These are phyloP conservation scores for Chlorella sp. DNA, from an alignment of 139 green algal genomes.

Conservation along the genomic window DNA sequence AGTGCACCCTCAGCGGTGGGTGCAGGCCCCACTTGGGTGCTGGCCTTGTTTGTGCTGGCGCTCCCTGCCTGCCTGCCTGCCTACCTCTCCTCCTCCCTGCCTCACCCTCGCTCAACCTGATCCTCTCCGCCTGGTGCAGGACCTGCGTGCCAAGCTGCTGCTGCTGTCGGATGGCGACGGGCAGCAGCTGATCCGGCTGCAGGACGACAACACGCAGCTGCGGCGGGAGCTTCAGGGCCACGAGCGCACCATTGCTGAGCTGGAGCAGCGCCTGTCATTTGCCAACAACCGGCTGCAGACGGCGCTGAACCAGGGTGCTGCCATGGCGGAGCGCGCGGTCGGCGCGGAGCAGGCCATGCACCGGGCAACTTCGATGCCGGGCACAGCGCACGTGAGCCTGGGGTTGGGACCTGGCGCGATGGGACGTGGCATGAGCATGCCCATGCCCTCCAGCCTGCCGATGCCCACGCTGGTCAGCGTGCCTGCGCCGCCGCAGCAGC, in stretches of 20 bases:
- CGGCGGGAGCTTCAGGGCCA: conserved; percentile 39
- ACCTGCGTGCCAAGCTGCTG: conserved; percentile 46
- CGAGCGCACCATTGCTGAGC: conserved; percentile 6
- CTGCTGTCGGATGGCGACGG: conserved; percentile 31
- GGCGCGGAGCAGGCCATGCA: neutral
- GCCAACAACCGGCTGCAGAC: conserved; percentile 9
- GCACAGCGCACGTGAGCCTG: neutral
- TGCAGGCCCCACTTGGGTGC: no score
- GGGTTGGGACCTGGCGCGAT: no score
- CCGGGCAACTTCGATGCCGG: neutral
- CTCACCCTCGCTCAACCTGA: neutral
- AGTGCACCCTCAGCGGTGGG: no score
- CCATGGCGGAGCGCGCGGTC: neutral
- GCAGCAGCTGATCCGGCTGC: conserved; percentile 36
- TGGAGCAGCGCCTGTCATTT: conserved; percentile 13
- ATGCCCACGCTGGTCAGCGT: neutral
- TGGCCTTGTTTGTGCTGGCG: neutral
- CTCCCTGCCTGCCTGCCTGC: neutral
- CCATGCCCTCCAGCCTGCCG: neutral
- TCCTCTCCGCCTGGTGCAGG: conserved; percentile 18
- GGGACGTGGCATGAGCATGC: conserved; percentile 5
- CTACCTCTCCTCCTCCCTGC: neutral
- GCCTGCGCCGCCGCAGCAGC: neutral
- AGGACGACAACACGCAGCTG: conserved; percentile 46
- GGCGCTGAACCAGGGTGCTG: neutral